Conservation (phyloP, 192 early-diverging fungal species). For the Umbelopsis sp. region DNA sequence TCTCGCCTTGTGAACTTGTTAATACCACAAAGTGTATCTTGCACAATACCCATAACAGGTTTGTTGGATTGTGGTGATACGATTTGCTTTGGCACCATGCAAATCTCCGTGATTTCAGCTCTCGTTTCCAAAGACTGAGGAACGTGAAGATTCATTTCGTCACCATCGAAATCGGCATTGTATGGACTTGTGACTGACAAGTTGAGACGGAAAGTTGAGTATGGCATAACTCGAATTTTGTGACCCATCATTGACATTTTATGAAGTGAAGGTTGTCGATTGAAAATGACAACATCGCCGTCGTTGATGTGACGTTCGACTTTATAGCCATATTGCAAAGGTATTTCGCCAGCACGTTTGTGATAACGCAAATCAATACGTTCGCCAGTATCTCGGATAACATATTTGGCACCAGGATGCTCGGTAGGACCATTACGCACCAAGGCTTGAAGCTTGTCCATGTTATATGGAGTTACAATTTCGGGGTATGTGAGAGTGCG, state of each 20-base stretch:
- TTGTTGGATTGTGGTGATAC: slow-evolving; percentile 96
- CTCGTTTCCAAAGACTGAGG: slow-evolving; percentile 96
- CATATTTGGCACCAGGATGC: slow-evolving; percentile 97
- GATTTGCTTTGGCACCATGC: slow-evolving; percentile 98
- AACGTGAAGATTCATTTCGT: slow-evolving; percentile 99
- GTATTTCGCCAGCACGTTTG: slow-evolving; percentile 79
- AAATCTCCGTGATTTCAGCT: slow-evolving; percentile 94
- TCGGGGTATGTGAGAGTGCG: slow-evolving; percentile 97
- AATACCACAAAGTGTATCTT: slow-evolving; percentile 96
- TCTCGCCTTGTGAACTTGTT: slow-evolving; percentile 95
- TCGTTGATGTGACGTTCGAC: slow-evolving; percentile 96
- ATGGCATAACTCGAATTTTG: slow-evolving; percentile 95
- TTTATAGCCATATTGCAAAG: slow-evolving; percentile 87
- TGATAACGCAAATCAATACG: slow-evolving; percentile 89
- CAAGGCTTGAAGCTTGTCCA: slow-evolving; percentile 82
- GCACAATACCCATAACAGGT: slow-evolving; percentile 99
- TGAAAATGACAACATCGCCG: slow-evolving; percentile 97
- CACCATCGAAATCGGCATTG: slow-evolving; percentile 99
- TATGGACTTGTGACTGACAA: slow-evolving; percentile 97
- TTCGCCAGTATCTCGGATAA: slow-evolving; percentile 92
- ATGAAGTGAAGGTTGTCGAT: slow-evolving; percentile 98
- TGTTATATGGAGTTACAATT: slow-evolving; percentile 95
- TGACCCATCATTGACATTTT: slow-evolving; percentile 99
- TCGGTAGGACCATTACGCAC: slow-evolving; percentile 90
- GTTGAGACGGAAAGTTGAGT: slow-evolving; percentile 97